Evolutionary conservation across 768 basidiomycete genomes (phyloP).

Genomic region (Daedaleopsis sinensis): DNA sequence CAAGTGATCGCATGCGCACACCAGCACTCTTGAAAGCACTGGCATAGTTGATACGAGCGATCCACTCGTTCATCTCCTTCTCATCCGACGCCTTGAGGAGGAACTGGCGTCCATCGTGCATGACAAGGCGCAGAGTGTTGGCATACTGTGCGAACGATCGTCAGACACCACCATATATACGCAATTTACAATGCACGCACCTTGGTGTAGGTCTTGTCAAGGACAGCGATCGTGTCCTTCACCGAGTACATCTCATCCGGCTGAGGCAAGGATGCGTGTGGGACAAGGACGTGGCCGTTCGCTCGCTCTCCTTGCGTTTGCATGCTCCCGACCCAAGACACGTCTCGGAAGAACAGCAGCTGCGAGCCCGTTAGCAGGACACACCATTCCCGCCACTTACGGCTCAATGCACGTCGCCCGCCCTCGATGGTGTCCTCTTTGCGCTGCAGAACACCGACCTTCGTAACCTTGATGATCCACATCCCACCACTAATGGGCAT

Average conservation of each 20-base stretch:
- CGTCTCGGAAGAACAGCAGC: conserved; percentile 85
- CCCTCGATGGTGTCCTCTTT: conserved; percentile 81
- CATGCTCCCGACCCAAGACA: conserved; percentile 53
- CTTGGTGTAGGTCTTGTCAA: conserved; percentile 77
- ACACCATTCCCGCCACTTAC: conserved; percentile 89
- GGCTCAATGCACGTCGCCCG: conserved; percentile 70
- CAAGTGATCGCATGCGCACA: conserved; percentile 75
- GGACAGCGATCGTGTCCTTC: conserved; percentile 77
- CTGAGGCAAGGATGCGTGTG: conserved; percentile 52
- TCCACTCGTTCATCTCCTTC: conserved; percentile 86
- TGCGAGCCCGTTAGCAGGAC: conserved; percentile 90
- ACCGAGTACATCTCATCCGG: conserved; percentile 88
- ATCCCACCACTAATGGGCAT: conserved; percentile 30
- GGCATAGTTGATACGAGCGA: conserved; percentile 91
- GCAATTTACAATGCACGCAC: conserved; percentile 42
- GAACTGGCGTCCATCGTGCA: conserved; percentile 78
- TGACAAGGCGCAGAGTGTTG: conserved; percentile 76
- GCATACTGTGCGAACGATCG: conserved; percentile 42
- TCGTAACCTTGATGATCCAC: conserved; percentile 69
- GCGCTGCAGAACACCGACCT: conserved; percentile 77
- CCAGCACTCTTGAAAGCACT: conserved; percentile 87
- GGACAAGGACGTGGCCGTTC: conserved; percentile 37
- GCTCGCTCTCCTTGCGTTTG: conserved; percentile 44
- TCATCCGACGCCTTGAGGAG: conserved; percentile 76
- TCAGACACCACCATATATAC: neutral